Conservation (phyloP, 2,329 filamentous ascomycete genomes). For the Arthrobotrys conoides region DNA sequence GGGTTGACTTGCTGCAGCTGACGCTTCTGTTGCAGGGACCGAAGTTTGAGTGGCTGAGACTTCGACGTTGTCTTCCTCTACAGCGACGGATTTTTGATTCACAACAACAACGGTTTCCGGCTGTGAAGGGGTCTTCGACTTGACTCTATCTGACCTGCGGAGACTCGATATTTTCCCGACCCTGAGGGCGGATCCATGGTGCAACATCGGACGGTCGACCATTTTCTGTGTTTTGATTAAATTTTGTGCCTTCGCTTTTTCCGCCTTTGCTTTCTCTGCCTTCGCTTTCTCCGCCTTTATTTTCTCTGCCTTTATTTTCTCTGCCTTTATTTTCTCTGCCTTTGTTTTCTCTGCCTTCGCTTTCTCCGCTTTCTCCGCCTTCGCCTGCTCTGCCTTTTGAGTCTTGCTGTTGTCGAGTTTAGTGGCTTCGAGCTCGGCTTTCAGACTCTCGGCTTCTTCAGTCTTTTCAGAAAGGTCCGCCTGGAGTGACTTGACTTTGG, state of each 20-base stretch:
- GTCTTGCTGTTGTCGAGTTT: not conserved
- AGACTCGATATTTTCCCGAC: not conserved
- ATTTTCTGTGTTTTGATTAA: not conserved
- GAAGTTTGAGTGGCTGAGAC: not conserved
- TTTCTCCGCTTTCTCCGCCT: not conserved
- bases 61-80: not conserved
- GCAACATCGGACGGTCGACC: not conserved
- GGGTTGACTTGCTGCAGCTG: not conserved
- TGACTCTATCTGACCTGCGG: not conserved
- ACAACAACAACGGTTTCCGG: not conserved
- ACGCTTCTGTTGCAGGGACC: not conserved
- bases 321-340: not conserved
- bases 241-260: not conserved
- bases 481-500: not conserved
- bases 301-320: not conserved
- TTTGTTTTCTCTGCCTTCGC: not conserved
- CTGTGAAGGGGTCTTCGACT: not conserved
- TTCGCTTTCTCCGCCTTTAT: too few relatives aligned
- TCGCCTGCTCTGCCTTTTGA: not conserved
- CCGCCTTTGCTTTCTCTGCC: not conserved
- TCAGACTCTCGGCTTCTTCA: not conserved
- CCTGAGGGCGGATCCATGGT: not conserved
- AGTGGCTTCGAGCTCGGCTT: not conserved
- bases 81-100: not conserved
- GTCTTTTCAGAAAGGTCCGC: not conserved